Evolutionary conservation across 306 rosid species (phyloP).

Genomic region (Prunus salicina): DNA sequence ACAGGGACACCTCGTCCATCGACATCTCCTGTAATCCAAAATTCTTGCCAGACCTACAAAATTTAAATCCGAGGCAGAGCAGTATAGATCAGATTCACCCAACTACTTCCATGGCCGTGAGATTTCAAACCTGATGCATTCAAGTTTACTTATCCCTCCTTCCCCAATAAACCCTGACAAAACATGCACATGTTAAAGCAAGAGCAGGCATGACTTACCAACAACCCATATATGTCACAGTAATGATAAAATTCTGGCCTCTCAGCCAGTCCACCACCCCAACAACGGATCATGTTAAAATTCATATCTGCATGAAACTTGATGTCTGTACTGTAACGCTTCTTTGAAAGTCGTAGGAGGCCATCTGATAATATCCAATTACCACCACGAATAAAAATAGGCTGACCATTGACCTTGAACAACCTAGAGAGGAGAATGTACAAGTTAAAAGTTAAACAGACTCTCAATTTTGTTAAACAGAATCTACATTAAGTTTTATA

Average conservation of each 20-base stretch:
- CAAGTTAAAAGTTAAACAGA: conserved; percentile 21
- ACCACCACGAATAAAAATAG: conserved; percentile 84
- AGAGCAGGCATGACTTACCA: conserved; percentile 48
- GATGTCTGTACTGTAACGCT: conserved; percentile 81
- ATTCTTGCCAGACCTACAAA: conserved; percentile 94
- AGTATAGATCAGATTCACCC: conserved; percentile 22
- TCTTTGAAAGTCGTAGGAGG: conserved; percentile 75
- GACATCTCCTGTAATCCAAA: conserved; percentile 96
- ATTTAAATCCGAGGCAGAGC: conserved; percentile 21
- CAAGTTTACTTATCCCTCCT: background rate
- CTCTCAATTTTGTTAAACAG: background rate
- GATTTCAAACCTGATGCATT: background rate
- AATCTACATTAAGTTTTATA: background rate
- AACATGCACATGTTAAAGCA: conserved; percentile 1
- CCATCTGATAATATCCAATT: conserved; percentile 99
- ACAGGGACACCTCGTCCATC: conserved; percentile 86
- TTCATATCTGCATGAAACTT: conserved; percentile 97
- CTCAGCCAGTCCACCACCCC: conserved; percentile 97
- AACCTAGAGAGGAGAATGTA: conserved; percentile 45
- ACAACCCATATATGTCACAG: conserved; percentile 85
- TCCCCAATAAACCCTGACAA: background rate
- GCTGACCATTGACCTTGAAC: conserved; percentile 93
- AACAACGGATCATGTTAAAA: conserved; percentile 95
- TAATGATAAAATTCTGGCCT: conserved; percentile 91
- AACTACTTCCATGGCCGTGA: background rate